phyloP scores from a whole-genome alignment of 2,329 filamentous ascomycete genomes.

The Epichloe bromicola region DNA sequence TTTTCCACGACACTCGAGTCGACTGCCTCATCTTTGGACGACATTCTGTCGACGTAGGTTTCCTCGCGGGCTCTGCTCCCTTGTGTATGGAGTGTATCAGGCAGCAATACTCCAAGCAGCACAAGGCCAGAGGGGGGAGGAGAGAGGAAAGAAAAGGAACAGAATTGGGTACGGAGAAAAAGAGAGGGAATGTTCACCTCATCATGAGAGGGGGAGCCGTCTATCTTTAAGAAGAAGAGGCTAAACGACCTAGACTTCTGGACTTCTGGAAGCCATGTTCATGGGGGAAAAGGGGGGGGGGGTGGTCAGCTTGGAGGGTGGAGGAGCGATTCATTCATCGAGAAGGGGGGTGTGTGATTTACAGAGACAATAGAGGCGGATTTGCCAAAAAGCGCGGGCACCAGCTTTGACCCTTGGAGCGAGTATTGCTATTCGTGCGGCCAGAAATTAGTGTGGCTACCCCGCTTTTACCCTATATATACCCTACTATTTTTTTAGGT shows the following conservation, averaged over 20 bases:
- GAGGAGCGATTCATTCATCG: not conserved
- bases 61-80: not conserved
- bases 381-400: not conserved
- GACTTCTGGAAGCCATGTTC: constrained; percentile 6
- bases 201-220: not conserved
- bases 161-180: not conserved
- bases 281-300: no score
- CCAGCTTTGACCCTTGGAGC: not conserved
- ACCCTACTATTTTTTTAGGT: no score
- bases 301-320: constrained; percentile 1
- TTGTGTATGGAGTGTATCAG: not conserved
- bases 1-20: constrained; percentile 10
- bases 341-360: not conserved
- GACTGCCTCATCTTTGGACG: constrained; percentile 9
- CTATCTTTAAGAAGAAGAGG: not conserved
- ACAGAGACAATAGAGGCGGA: not conserved
- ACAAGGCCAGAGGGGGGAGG: not conserved
- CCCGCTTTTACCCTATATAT: no score
- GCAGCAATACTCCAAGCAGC: not conserved
- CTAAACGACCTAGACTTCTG: not conserved
- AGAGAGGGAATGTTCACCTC: not conserved
- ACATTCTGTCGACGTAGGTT: constrained; percentile 6
- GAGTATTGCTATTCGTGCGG: no score
- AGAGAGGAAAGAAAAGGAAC: not conserved
- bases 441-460: no score